phyloP scores from a whole-genome alignment of 441 rosid species.

The Adansonia madagascariensis region DNA sequence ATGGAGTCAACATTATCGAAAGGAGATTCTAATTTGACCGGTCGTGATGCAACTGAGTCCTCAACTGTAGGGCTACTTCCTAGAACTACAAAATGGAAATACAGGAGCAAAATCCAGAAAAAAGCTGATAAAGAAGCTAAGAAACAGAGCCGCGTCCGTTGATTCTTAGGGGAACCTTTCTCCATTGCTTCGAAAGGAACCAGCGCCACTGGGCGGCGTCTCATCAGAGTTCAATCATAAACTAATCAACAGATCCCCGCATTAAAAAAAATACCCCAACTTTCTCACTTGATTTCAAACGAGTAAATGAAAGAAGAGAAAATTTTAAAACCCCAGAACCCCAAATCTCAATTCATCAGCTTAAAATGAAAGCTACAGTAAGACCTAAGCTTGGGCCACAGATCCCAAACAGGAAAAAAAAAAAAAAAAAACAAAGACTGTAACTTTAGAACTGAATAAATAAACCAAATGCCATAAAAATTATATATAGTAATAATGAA shows the following conservation, averaged over 20 bases:
- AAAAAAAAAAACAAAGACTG: neutral
- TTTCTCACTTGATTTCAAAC: constrained; percentile 23
- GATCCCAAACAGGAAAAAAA: neutral
- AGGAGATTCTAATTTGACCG: constrained; percentile 46
- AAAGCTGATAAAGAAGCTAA: constrained; percentile 58
- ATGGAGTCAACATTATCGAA: constrained; percentile 27
- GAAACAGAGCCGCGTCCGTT: constrained; percentile 61
- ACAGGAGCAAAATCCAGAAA: constrained; percentile 78
- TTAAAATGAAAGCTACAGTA: constrained; percentile 4
- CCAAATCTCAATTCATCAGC: constrained; percentile 11
- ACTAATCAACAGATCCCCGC: constrained; percentile 21
- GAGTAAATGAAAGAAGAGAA: neutral
- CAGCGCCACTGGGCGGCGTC: constrained; percentile 67
- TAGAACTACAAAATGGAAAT: constrained; percentile 76
- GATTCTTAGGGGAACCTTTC: constrained; percentile 67
- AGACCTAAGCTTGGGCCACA: neutral
- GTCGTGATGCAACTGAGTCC: constrained; percentile 48
- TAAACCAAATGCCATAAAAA: neutral
- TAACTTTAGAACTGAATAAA: constrained; percentile 5
- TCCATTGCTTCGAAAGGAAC: constrained; percentile 64
- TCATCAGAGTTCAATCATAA: constrained; percentile 50
- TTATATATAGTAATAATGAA: neutral
- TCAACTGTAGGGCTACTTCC: constrained; percentile 41
- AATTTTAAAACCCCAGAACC: neutral
- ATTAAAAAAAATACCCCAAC: constrained; percentile 16